phyloP scores from a whole-genome alignment of 2,329 filamentous ascomycete species.

The Paecilomyces dactylethromorphus region DNA sequence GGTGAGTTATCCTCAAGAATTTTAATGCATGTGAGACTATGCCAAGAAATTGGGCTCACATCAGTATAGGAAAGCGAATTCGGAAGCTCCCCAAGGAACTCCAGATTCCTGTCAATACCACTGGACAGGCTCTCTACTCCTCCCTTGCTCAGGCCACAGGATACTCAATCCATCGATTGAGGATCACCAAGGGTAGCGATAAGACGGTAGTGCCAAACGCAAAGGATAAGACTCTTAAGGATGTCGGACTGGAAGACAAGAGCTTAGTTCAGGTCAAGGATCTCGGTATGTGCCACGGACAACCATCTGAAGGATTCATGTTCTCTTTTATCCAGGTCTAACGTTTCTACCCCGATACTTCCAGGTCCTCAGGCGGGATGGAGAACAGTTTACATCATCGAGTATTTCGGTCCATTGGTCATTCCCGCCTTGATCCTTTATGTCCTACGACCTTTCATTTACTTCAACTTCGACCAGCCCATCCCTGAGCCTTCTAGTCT shows the following conservation, averaged over 20 bases:
- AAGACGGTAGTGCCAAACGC: slow-evolving; percentile 51
- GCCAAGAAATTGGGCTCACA: slow-evolving; percentile 8
- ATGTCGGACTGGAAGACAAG: slow-evolving; percentile 52
- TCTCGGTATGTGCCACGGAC: slow-evolving; percentile 56
- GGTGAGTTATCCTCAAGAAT: slow-evolving; percentile 23
- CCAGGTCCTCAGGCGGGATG: slow-evolving; percentile 82
- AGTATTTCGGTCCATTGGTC: slow-evolving; percentile 86
- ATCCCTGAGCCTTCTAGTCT: slow-evolving; percentile 51
- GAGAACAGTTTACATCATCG: slow-evolving; percentile 89
- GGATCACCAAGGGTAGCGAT: slow-evolving; percentile 60
- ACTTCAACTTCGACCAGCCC: slow-evolving; percentile 46
- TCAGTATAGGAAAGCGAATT: slow-evolving; percentile 52
- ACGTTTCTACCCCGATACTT: neutral
- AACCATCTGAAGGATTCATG: neutral
- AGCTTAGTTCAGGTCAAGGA: slow-evolving; percentile 80
- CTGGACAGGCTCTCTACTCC: slow-evolving; percentile 51
- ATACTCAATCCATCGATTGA: slow-evolving; percentile 53
- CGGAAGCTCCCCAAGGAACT: slow-evolving; percentile 53
- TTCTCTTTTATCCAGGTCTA: neutral
- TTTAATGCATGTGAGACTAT: neutral
- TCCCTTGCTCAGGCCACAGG: slow-evolving; percentile 49
- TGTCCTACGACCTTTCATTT: slow-evolving; percentile 65
- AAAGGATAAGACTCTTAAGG: slow-evolving; percentile 45
- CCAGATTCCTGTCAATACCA: slow-evolving; percentile 45
- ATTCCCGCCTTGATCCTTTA: slow-evolving; percentile 72